Evolutionary conservation across 2,329 filamentous ascomycete genomes (phyloP).

Genomic region (Fusarium anthophilum): DNA sequence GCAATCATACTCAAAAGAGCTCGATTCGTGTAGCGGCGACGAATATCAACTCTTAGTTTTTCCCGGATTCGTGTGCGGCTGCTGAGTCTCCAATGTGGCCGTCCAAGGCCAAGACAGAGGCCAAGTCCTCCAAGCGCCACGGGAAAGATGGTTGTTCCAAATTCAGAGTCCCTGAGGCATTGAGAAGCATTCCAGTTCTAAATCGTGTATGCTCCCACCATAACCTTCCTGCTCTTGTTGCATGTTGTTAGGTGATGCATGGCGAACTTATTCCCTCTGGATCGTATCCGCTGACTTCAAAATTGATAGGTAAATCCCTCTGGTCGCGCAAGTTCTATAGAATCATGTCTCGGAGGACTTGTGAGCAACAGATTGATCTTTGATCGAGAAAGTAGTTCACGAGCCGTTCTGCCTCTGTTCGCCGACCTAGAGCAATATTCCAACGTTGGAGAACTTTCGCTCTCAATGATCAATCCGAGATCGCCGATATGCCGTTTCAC

Average conservation of each 20-base stretch:
- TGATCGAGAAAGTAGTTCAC: rapidly evolving
- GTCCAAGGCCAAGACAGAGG: not conserved
- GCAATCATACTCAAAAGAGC: too few relatives aligned
- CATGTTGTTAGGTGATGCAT: not conserved
- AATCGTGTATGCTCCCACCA: not conserved
- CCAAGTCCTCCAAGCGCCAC: not conserved
- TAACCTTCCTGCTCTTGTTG: not conserved
- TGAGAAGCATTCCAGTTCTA: not conserved
- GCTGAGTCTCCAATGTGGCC: not conserved
- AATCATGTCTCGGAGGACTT: not conserved
- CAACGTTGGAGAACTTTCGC: not conserved
- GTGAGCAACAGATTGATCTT: not conserved
- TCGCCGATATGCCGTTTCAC: not conserved
- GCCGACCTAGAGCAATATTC: not conserved
- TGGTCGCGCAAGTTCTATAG: not conserved
- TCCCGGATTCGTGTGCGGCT: rapidly evolving
- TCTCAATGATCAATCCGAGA: not conserved
- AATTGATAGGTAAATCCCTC: not conserved
- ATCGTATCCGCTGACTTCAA: not conserved
- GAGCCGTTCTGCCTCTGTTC: not conserved
- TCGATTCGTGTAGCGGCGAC: too few relatives aligned
- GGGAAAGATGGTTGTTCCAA: not conserved
- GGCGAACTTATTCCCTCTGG: too few relatives aligned
- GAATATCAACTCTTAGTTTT: too few relatives aligned
- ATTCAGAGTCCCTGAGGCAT: not conserved